Percentiles rank a stretch among this genome's conserved stretches.
Evolutionary conservation across 106 monocot species (phyloP).

Genomic region (Hemerocallis citrina): DNA sequence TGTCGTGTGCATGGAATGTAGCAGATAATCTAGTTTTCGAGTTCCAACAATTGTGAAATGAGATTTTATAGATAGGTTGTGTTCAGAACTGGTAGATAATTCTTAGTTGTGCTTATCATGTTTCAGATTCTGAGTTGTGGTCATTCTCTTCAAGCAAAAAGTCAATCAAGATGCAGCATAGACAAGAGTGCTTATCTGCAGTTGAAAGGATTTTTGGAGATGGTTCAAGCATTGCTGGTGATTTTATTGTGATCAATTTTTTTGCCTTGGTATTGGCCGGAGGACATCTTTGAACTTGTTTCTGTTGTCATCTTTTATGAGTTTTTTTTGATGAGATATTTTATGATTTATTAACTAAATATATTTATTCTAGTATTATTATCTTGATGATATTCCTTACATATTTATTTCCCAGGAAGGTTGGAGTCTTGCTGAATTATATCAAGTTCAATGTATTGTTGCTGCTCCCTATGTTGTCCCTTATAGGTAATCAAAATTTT

Average conservation of each 20-base stretch:
- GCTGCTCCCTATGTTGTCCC: slow-evolving; percentile 78
- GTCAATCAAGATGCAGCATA: slow-evolving; percentile 45
- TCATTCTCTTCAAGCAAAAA: slow-evolving; percentile 41
- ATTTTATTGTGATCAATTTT: slow-evolving; percentile 87
- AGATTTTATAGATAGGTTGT: no score
- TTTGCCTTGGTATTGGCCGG: slow-evolving; percentile 68
- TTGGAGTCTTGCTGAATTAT: slow-evolving; percentile 75
- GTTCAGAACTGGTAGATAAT: no score
- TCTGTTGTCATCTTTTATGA: background rate
- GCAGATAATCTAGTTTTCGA: no score
- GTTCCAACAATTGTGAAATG: no score
- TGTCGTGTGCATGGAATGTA: no score
- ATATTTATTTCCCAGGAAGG: slow-evolving; percentile 58
- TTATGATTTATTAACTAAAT: background rate
- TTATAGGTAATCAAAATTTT: slow-evolving; percentile 31
- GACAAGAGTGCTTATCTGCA: slow-evolving; percentile 52
- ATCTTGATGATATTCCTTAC: background rate
- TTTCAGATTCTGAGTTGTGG: slow-evolving; percentile 12
- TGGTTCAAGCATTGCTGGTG: slow-evolving; percentile 27
- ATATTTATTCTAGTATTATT: background rate
- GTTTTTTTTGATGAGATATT: background rate
- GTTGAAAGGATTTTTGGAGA: slow-evolving; percentile 64
- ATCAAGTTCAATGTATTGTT: slow-evolving; percentile 49
- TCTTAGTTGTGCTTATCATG: background rate
- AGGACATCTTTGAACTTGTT: background rate